A percentile compares a stretch with the other conserved stretches of the same genome.
These are phyloP conservation scores for Epichloe hybrida DNA, from an alignment of 2,329 filamentous ascomycete genomes.

Conservation along the genomic window DNA sequence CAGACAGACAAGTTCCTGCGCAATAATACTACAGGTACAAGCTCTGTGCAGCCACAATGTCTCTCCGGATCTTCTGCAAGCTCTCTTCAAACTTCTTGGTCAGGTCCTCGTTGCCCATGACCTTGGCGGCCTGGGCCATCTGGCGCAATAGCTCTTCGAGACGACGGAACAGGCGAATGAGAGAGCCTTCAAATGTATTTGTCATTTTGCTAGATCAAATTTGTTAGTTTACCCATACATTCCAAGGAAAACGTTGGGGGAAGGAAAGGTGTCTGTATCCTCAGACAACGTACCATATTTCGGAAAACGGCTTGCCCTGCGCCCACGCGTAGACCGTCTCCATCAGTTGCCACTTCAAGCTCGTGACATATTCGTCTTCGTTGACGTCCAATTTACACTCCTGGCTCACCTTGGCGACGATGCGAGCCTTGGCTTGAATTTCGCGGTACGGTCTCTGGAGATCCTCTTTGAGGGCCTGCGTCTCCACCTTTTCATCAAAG, in stretches of 20 bases:
- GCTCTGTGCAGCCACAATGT: slow-evolving; percentile 90
- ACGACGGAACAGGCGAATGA: slow-evolving; percentile 91
- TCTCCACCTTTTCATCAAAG: slow-evolving; percentile 89
- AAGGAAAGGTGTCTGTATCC: not conserved
- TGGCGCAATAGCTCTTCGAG: slow-evolving; percentile 89
- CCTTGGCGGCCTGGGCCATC: slow-evolving; percentile 89
- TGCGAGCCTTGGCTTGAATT: slow-evolving; percentile 73
- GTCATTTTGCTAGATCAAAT: slow-evolving; percentile 74
- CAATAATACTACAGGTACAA: slow-evolving; percentile 57
- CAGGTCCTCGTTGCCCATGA: slow-evolving; percentile 94
- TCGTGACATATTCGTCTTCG: slow-evolving; percentile 82
- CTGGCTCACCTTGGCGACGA: slow-evolving; percentile 83
- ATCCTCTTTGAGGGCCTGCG: slow-evolving; percentile 66
- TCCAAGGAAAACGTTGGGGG: not conserved
- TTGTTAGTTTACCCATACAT: not conserved
- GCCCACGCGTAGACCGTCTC: slow-evolving; percentile 90
- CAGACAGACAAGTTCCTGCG: too few species aligned
- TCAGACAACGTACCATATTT: slow-evolving; percentile 68
- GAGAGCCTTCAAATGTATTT: slow-evolving; percentile 88
- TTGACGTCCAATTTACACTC: slow-evolving; percentile 92
- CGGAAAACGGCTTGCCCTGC: slow-evolving; percentile 74
- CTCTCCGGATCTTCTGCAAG: slow-evolving; percentile 72
- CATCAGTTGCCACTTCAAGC: slow-evolving; percentile 92
- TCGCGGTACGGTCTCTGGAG: slow-evolving; percentile 75
- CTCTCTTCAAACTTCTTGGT: slow-evolving; percentile 84